Conservation (phyloP, 192 early-diverging fungal species). For the Coemansia sp. region DNA sequence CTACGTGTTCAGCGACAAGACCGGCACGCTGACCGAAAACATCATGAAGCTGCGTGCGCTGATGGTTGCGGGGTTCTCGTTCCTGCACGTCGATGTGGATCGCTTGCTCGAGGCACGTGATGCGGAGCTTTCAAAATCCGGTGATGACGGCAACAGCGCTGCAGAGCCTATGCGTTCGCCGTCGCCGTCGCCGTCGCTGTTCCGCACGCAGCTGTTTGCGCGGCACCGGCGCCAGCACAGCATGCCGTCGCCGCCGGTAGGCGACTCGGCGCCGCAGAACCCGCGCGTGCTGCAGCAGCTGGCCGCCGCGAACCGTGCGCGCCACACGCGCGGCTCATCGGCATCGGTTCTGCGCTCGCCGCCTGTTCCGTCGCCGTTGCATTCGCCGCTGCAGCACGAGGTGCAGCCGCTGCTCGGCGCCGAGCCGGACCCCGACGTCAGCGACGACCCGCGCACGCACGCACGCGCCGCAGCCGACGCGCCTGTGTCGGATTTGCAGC, state of each 20-base stretch:
- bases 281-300: conserved; percentile 33
- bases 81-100: conserved; percentile 59
- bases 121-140: too few relatives aligned
- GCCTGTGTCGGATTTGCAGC: conserved; percentile 34
- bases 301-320: conserved; percentile 30
- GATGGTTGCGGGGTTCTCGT: conserved; percentile 59
- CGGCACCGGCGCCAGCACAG: conserved; percentile 44
- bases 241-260: conserved; percentile 23
- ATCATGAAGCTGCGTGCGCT: conserved; percentile 75
- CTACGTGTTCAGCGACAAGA: conserved; percentile 89
- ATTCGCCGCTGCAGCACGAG: conserved; percentile 3
- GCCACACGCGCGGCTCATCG: conserved; percentile 32
- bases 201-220: conserved; percentile 11
- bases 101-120: conserved; percentile 29
- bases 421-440: background rate
- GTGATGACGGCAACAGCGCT: too few relatives aligned
- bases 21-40: conserved; percentile 85
- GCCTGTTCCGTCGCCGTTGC: background rate
- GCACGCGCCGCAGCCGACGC: conserved; percentile 29
- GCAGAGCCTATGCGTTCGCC: too few relatives aligned
- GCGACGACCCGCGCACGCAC: conserved; percentile 2
- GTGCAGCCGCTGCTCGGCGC: background rate
- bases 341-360: conserved; percentile 14
- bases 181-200: conserved; percentile 20
- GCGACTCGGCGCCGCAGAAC: background rate